Base-by-base conservation (phyloP, 495 filamentous ascomycete species). In the Parathielavia hyrcaniae region DNA sequence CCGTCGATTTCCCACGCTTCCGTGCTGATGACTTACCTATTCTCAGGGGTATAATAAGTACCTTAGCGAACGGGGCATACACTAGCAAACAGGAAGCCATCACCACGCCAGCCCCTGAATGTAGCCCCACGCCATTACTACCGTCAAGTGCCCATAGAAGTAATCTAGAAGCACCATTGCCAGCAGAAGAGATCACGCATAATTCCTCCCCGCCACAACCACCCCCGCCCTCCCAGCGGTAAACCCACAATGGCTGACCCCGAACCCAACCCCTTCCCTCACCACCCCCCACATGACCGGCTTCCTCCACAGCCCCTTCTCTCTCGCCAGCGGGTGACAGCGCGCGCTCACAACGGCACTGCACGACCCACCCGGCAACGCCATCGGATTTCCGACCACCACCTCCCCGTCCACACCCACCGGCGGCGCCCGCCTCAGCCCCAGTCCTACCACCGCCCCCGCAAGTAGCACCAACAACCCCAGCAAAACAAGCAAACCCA, bases 281-380 rank as follows among this genome's bases (percentile, higher is more conserved):
- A 77, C 67, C 14, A 76, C 72, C 19, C 75, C 76, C 76, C 76
- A 77, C 2, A 61, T 47, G 4, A 77, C 45, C 16, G 60, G 57
- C 22, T 61, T 54, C 38, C 59, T 51, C 70, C 68, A 72, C 16
- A 71, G 30, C 30, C 48, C 32, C 62, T 51, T 47, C 49, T 52
- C 34, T 52, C 45, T 64, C 64, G 48, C 49, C 10, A 58, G 22
- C 20, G 50, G 62, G 43, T 76, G 74, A 56, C 75, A 77, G 17
- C 73, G 55, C 30, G 76, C 71, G 52, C 69, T 70, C 39, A 78
- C 54, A 3, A 77, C 75, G 1, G 73, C 76, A 48, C 71, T 74
- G 50, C 74, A 76, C 26, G 61, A 57, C 17, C 74, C 74, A 16
- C 64, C 71, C 11, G 59, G 60, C 16, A 77, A 53, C 0, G 63